Base-by-base conservation (phyloP, 2,329 filamentous ascomycete genomes). In the Metarhizium humberi region DNA sequence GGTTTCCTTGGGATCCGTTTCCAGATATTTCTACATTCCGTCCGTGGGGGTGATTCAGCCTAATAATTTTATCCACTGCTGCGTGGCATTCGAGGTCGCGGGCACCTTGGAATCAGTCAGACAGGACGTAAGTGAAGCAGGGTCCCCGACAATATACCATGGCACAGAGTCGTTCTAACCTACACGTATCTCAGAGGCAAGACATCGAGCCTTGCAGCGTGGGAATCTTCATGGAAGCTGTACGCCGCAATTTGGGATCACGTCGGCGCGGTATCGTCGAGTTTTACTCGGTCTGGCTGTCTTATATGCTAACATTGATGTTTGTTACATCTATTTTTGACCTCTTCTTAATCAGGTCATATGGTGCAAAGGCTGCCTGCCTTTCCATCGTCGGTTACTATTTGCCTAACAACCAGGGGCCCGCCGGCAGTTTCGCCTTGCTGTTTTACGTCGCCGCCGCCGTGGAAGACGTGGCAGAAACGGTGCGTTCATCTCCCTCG, bases 161-260 rank as follows among this genome's bases (percentile, higher is more conserved):
- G 32, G 32, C 6, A 11, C 32, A 34, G 38, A 20, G 8, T 45
- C 13, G 4, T 40, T 6, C 18, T 43, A 43, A 43, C 38, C 34
- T 18, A 11, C 25, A 25, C 3, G 3, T 25, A 16, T 45, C 14
- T 6, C 30, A 52, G 51, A 43, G 51, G 34, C 51, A 36, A 10
- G 51, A 52, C 7, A 52, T 52, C 25, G 51, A 52, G 18, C 51
- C 51, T 18, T 45, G 51, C 51, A 46, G 13, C 38, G 51, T 52
- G 20, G 25, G 42, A 1, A 16, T 52, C 13, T 2, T 52, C 30
- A 7, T 45, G 20, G 51, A 25, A 36, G 25, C 20, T n/a, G 38
- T 38, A 11, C 11, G 11, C 10, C 34, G 18, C 42, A 30, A 32
- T 36, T 46, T 52, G 18, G 13, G 6, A 52, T 14, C 7, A 10